These are phyloP conservation scores for Galeopsis tetrahit DNA, from an alignment of 257 asterid species.

Conservation along the genomic window DNA sequence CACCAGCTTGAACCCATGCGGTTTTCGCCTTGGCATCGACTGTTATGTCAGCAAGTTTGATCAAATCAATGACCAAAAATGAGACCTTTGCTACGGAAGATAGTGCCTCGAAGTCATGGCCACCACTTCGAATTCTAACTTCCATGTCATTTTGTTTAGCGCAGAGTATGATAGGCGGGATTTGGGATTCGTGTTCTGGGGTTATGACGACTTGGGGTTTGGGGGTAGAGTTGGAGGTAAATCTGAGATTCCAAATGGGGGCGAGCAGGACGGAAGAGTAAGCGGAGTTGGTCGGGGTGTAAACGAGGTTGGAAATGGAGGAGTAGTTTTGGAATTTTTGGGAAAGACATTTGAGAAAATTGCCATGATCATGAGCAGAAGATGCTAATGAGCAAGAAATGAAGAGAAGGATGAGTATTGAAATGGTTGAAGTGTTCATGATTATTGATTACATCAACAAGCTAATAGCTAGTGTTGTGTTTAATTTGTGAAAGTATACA, in stretches of 20 bases:
- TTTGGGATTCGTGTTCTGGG: constrained; percentile 26
- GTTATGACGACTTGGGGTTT: constrained; percentile 34
- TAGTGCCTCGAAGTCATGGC: constrained; percentile 51
- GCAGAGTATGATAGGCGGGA: constrained; percentile 30
- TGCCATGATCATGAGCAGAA: not conserved
- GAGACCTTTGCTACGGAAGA: constrained; percentile 38
- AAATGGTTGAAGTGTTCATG: constrained; percentile 21
- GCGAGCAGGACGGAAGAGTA: constrained; percentile 30
- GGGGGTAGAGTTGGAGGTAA: constrained; percentile 13
- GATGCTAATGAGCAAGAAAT: not conserved
- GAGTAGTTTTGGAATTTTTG: not conserved
- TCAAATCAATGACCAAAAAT: constrained; percentile 40
- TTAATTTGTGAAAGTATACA: too few relatives aligned
- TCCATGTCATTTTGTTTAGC: constrained; percentile 30
- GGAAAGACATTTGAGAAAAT: constrained; percentile 31
- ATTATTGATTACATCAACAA: too few relatives aligned
- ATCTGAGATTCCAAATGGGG: constrained; percentile 35
- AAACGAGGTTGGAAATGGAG: constrained; percentile 19
- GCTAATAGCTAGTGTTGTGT: not conserved
- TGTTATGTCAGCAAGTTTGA: constrained; percentile 21
- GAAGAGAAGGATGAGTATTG: constrained; percentile 1
- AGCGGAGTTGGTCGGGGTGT: constrained; percentile 29
- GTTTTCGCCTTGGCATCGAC: constrained; percentile 31
- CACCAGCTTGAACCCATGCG: constrained; percentile 45
- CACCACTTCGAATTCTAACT: constrained; percentile 43